Conservation (phyloP, 257 asterid species). For the Nicotiana noctiflora region DNA sequence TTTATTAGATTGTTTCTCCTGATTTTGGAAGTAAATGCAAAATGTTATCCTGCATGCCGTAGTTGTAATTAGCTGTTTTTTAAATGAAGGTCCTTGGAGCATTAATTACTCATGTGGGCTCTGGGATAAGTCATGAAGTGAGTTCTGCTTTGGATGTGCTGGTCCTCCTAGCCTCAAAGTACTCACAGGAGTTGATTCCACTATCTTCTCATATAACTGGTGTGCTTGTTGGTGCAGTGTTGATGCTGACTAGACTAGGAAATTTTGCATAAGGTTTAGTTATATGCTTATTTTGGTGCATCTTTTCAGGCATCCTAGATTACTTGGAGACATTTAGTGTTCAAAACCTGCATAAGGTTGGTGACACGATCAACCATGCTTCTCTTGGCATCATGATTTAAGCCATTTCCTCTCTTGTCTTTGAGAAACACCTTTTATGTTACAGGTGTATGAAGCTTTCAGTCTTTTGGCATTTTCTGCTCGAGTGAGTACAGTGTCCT, state of each 20-base stretch:
- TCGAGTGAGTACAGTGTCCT: slow-evolving; percentile 46
- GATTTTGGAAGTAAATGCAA: not conserved
- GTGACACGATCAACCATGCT: slow-evolving; percentile 1
- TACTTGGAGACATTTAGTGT: slow-evolving; percentile 70
- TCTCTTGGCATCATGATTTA: slow-evolving; percentile 7
- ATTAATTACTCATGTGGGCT: slow-evolving; percentile 75
- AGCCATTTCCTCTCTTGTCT: slow-evolving; percentile 6
- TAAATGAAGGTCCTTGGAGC: slow-evolving; percentile 71
- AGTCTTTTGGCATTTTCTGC: slow-evolving; percentile 61
- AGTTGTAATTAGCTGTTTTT: not conserved
- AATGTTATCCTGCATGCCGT: slow-evolving; percentile 19
- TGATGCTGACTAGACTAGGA: not conserved
- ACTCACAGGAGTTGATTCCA: slow-evolving; percentile 61
- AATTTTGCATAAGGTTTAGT: not conserved
- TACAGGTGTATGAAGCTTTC: slow-evolving; percentile 83
- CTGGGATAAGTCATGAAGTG: slow-evolving; percentile 67
- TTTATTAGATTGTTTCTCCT: slow-evolving; percentile 1
- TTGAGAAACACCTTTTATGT: slow-evolving; percentile 15
- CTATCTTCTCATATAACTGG: slow-evolving; percentile 73
- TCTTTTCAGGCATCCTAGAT: slow-evolving; percentile 70
- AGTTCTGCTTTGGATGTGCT: slow-evolving; percentile 67
- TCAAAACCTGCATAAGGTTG: slow-evolving; percentile 72
- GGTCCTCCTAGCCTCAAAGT: slow-evolving; percentile 55
- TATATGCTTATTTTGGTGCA: slow-evolving; percentile 11
- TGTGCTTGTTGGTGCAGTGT: slow-evolving; percentile 18